Evolutionary conservation across 2,329 filamentous ascomycete genomes (phyloP).

Genomic region (Neonectria faginata): DNA sequence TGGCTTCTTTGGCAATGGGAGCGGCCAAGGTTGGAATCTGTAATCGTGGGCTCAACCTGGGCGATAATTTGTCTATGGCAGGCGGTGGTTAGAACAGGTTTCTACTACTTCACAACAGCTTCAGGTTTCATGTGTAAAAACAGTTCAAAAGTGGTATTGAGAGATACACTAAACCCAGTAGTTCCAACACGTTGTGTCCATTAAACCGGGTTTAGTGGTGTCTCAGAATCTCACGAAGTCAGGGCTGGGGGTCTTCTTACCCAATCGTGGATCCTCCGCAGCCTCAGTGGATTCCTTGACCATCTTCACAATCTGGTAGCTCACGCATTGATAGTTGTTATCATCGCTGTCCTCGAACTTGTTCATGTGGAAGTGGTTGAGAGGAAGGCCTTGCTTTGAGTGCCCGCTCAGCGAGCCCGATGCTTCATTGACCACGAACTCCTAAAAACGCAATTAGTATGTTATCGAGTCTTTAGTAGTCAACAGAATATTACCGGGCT

Average conservation of each 20-base stretch:
- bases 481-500: not conserved
- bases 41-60: not conserved
- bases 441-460: slow-evolving; percentile 1
- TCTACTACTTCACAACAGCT: too few species aligned
- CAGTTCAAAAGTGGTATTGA: not conserved
- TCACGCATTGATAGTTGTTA: slow-evolving; percentile 3
- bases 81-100: too few species aligned
- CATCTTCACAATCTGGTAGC: slow-evolving; percentile 7
- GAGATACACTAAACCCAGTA: too few species aligned
- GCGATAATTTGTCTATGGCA: not conserved
- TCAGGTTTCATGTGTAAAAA: too few species aligned
- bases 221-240: not conserved
- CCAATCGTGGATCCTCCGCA: not conserved
- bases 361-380: slow-evolving; percentile 28
- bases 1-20: slow-evolving; percentile 7
- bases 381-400: slow-evolving; percentile 13
- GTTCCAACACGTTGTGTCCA: too few species aligned
- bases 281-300: not conserved
- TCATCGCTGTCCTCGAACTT: slow-evolving; percentile 21
- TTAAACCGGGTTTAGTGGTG: too few species aligned
- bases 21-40: slow-evolving; percentile 9
- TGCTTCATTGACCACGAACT: slow-evolving; percentile 14
- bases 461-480: too few species aligned
- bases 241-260: slow-evolving; percentile 3
- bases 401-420: slow-evolving; percentile 13